Evolutionary conservation across 148 eudicot species (phyloP), one percentile per base, ranked within the genome.

Genomic region (Agrostemma githago): DNA sequence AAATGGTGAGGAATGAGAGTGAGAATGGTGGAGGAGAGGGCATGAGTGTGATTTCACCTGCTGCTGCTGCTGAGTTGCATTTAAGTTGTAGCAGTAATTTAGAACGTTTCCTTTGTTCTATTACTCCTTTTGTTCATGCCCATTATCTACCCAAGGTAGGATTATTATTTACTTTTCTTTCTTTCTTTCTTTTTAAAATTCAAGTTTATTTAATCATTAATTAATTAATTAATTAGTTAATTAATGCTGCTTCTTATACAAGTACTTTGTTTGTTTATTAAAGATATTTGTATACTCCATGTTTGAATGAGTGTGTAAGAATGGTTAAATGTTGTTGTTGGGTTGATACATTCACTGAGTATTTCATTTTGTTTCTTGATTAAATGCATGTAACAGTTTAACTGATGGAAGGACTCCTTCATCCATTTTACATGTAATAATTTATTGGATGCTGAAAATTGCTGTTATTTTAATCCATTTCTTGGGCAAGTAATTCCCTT

Each of bases 111-210:
- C 74, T 93, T 81, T 84, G 86, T 17, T 74, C 96, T 8, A 76
- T 90, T 72, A 86, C 89, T 19, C 98, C 96, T 16, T 89, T 86
- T 38, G 92, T 89, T 64, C 70, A 79, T 48, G 96, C 88, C 72
- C 96, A 89, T 81, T 79, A 78, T 74, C 85, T 79, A n/a, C 79
- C 94, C 5, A 90, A 93, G 98, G 98, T 93, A n/a, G n/a, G n/a
- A n/a, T n/a, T n/a, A 61, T 67, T 1, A 10, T 21, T 16, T 21
- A 41, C 65, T 58, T 60, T 15, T 5, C 42, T 46, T 56, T 7
- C 3, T 39, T 12, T n/a, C 20, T 2, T 26, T 19, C 12, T 14
- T 15, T 34, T 9, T 41, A 4, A 41, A 16, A 16, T 37, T 17
- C 38, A 8, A 26, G 15, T 39, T 12, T 17, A 64, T 75, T 41